phyloP scores from a whole-genome alignment of 169 alveolate genomes.

The Toxoplasma gondii region DNA sequence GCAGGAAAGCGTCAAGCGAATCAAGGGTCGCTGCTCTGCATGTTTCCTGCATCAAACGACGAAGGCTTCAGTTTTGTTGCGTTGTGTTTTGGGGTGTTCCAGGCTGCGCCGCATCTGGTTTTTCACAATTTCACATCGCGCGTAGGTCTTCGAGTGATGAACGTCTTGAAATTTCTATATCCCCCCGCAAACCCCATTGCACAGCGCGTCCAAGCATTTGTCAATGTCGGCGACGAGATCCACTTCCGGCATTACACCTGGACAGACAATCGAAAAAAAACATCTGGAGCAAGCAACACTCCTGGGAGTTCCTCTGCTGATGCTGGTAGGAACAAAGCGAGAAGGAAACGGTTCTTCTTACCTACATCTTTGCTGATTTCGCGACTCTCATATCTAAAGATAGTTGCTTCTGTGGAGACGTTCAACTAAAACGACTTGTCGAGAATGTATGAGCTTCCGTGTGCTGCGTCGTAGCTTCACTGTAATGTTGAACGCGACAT shows the following conservation, averaged over 20 bases:
- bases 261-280: conserved; percentile 7
- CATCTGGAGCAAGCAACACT: neutral
- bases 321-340: conserved; percentile 60
- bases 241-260: conserved; percentile 76
- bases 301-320: conserved; percentile 30
- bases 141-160: conserved; percentile 66
- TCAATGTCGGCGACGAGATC: conserved; percentile 69
- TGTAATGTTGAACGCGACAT: too few relatives aligned
- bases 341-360: neutral
- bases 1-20: too few relatives aligned
- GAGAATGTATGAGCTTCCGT: too few relatives aligned
- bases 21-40: too few relatives aligned
- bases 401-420: too few relatives aligned
- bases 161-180: conserved; percentile 71
- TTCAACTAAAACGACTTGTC: too few relatives aligned
- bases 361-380: too few relatives aligned
- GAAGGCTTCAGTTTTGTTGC: neutral
- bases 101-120: conserved; percentile 95
- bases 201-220: conserved; percentile 72
- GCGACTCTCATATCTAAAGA: too few relatives aligned
- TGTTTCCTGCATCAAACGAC: too few relatives aligned
- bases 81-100: neutral
- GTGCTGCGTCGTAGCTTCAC: too few relatives aligned
- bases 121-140: conserved; percentile 91
- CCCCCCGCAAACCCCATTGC: conserved; percentile 74